A percentile compares a stretch with the other conserved stretches of the same genome.
phyloP scores from a whole-genome alignment of 805 yeast species.

The Candida succiphila region DNA sequence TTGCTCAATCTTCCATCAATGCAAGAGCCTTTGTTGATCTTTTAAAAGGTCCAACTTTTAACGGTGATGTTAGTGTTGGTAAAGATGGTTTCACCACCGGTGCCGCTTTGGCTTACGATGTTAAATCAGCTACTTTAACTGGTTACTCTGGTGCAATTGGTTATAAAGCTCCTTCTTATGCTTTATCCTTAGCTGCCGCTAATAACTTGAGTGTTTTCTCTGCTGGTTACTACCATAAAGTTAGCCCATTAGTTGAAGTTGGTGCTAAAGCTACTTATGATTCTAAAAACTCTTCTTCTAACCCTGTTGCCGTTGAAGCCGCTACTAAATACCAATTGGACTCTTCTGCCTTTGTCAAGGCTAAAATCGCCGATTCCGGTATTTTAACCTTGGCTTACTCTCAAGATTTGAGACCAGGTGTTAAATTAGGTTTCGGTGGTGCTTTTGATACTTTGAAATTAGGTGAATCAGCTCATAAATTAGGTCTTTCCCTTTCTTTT shows the following conservation, averaged over 20 bases:
- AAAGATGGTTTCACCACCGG: conserved; percentile 97
- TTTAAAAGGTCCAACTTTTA: conserved; percentile 90
- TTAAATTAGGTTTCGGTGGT: conserved; percentile 93
- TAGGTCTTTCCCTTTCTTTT: conserved; percentile 91
- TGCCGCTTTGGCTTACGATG: conserved; percentile 95
- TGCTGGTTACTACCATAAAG: conserved; percentile 96
- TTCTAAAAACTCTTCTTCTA: conserved; percentile 59
- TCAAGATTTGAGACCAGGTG: conserved; percentile 93
- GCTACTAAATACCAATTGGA: conserved; percentile 94
- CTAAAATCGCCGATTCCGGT: conserved; percentile 95
- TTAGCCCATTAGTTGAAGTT: conserved; percentile 83
- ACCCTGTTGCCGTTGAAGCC: conserved; percentile 85
- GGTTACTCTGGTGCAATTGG: conserved; percentile 92
- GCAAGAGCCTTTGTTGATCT: conserved; percentile 94
- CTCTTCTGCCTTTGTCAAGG: conserved; percentile 83
- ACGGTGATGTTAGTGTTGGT: conserved; percentile 91
- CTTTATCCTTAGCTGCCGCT: conserved; percentile 76
- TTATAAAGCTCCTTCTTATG: conserved; percentile 80
- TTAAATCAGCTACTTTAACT: conserved; percentile 84
- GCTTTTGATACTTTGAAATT: conserved; percentile 93
- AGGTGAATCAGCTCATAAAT: conserved; percentile 95
- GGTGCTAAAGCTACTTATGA: conserved; percentile 98
- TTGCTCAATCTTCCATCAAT: conserved; percentile 85
- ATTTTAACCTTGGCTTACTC: conserved; percentile 88
- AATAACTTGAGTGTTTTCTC: conserved; percentile 82